A percentile compares a stretch with the other conserved stretches of the same genome.
These are phyloP conservation scores for Bruguiera hainesii DNA, from an alignment of 441 rosid genomes.

Conservation along the genomic window DNA sequence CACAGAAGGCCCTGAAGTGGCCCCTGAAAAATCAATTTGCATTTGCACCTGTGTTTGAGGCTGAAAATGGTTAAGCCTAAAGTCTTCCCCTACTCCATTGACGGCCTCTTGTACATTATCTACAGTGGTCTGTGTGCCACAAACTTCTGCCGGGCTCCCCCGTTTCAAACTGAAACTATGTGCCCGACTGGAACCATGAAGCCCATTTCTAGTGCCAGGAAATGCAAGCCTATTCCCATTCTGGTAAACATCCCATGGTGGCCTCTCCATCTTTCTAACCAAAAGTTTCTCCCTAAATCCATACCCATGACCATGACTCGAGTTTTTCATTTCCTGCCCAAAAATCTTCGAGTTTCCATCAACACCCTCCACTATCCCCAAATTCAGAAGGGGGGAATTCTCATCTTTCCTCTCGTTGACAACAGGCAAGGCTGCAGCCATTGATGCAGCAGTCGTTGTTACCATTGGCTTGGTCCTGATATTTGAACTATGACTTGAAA, in stretches of 20 bases:
- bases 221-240: conserved; percentile 52
- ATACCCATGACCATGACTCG: conserved; percentile 35
- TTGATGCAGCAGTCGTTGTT: neutral
- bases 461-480: conserved; percentile 33
- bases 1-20: conserved; percentile 53
- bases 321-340: conserved; percentile 63
- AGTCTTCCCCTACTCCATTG: conserved; percentile 47
- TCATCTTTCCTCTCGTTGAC: conserved; percentile 51
- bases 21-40: conserved; percentile 76
- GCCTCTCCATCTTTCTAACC: conserved; percentile 74
- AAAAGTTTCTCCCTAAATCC: conserved; percentile 78
- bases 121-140: conserved; percentile 35
- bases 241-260: conserved; percentile 44
- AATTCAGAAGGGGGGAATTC: conserved; percentile 32
- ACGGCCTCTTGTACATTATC: conserved; percentile 45
- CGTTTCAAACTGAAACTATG: conserved; percentile 42
- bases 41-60: conserved; percentile 55
- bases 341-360: conserved; percentile 62
- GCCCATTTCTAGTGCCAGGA: conserved; percentile 38
- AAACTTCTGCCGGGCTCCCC: conserved; percentile 39
- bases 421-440: conserved; percentile 24
- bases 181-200: conserved; percentile 55
- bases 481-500: conserved; percentile 40
- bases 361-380: conserved; percentile 37
- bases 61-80: conserved; percentile 38